Base-by-base conservation (phyloP, 108 stramenopile species). In the Cyclotella atomus region DNA sequence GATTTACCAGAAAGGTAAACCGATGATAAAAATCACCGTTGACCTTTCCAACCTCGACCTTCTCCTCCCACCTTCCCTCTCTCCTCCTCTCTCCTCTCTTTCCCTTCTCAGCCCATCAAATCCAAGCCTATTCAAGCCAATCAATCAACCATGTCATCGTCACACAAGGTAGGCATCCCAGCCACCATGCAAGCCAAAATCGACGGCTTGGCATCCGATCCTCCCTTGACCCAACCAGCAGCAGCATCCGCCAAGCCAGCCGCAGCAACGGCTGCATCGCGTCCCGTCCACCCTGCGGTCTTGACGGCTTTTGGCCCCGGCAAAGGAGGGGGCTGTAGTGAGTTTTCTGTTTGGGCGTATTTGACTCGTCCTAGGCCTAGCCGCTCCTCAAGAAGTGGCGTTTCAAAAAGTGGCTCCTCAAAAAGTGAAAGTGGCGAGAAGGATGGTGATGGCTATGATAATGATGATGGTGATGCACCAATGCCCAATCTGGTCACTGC, bases 401-500 rank as follows among this genome's bases (percentile, higher is more conserved):
- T n/a, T n/a, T n/a, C n/a, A n/a, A n/a, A n/a, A n/a, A n/a, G n/a
- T n/a, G n/a, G n/a, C n/a, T n/a, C n/a, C n/a, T n/a, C n/a, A n/a
- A n/a, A n/a, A n/a, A n/a, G n/a, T n/a, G n/a, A n/a, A n/a, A n/a
- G n/a, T n/a, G n/a, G n/a, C n/a, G n/a, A n/a, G n/a, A n/a, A n/a
- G n/a, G n/a, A n/a, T n/a, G n/a, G n/a, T n/a, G n/a, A n/a, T n/a
- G 50, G 17, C 21, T 43, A 19, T 29, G 28, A 0, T 20, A 47
- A 33, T 19, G 46, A 24, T 12, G 46, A 75, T 19, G 66, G 49
- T 25, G 54, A 73, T 28, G 41, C 75, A 27, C 61, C 60, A 16
- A 29, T 87, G n/a, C 90, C 89, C 12, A 88, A 95, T 71, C 73
- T 95, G 64, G 87, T 95, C 56, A 95, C 91, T 21, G 94, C 94